Conservation (phyloP, 2,329 filamentous ascomycete species). For the Botrytis fabae region DNA sequence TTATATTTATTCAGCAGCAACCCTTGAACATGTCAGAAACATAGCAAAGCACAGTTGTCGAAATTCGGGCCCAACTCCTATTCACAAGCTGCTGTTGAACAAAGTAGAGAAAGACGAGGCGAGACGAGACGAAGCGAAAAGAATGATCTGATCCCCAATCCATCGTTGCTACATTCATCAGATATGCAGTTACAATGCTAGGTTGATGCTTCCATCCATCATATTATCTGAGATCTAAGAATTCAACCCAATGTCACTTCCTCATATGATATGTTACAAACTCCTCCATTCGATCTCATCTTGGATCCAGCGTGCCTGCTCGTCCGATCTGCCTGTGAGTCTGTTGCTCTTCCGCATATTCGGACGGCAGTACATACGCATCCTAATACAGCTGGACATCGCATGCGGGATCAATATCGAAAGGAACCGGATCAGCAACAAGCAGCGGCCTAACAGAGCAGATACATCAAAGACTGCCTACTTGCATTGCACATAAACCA, state of each 20-base stretch:
- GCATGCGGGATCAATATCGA: not conserved
- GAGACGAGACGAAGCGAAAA: constrained; percentile 4
- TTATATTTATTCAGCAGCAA: constrained; percentile 6
- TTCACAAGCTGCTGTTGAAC: not conserved
- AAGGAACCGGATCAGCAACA: not conserved
- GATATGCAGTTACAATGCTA: not conserved
- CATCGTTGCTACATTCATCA: not conserved
- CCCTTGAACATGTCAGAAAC: not conserved
- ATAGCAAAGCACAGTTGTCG: constrained; percentile 3
- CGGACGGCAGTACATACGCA: constrained; percentile 2
- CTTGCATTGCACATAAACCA: not conserved
- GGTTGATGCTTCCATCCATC: not conserved
- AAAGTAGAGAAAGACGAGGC: not conserved
- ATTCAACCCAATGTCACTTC: not conserved
- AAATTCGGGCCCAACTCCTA: not conserved
- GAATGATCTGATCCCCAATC: not conserved
- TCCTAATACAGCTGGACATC: not conserved
- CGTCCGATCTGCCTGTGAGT: constrained; percentile 11
- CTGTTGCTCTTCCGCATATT: not conserved
- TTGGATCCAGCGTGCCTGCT: not conserved
- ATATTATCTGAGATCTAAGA: not conserved
- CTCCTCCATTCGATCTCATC: constrained; percentile 3
- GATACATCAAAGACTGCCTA: not conserved
- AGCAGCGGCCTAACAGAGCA: not conserved
- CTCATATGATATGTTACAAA: not conserved